phyloP scores from a whole-genome alignment of 1,284 basidiomycete species.

The Cerrena zonata region DNA sequence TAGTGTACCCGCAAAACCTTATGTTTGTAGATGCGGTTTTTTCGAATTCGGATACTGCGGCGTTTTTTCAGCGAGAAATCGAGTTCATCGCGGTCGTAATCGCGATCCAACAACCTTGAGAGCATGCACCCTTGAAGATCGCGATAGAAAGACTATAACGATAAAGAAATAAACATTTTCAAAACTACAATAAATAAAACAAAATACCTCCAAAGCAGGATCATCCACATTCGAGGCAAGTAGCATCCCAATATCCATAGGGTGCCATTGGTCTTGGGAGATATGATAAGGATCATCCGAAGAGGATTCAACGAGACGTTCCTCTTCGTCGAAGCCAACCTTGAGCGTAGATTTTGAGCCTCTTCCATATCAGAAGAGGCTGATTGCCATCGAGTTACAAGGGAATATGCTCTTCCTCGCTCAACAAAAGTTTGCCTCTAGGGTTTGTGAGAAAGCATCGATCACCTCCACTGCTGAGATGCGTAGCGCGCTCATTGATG shows the following conservation, averaged over 20 bases:
- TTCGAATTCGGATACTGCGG: too few species aligned
- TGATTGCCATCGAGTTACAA: slow-evolving; percentile 68
- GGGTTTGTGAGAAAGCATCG: slow-evolving; percentile 93
- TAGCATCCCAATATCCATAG: slow-evolving; percentile 27
- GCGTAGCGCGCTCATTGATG: slow-evolving; percentile 68
- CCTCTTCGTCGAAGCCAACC: slow-evolving; percentile 90
- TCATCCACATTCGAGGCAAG: slow-evolving; percentile 76
- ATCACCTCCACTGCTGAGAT: slow-evolving; percentile 59
- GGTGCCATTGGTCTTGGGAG: slow-evolving; percentile 89
- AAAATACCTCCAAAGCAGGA: slow-evolving; percentile 69
- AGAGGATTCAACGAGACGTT: too few species aligned
- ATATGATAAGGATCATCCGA: too few species aligned
- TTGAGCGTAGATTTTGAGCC: slow-evolving; percentile 87
- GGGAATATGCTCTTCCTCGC: slow-evolving; percentile 78
- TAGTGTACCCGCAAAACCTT: too few species aligned
- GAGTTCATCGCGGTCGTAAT: too few species aligned
- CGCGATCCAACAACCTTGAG: too few species aligned
- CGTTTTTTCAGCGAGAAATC: too few species aligned
- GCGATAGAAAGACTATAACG: too few species aligned
- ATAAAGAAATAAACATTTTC: too few species aligned
- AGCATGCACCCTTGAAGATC: too few species aligned
- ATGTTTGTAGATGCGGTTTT: too few species aligned
- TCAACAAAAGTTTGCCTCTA: slow-evolving; percentile 93
- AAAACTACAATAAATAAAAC: too few species aligned
- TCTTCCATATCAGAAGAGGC: slow-evolving; percentile 58